Conservation (phyloP, 1,139 yeast species). For the Kurtzmaniella quercitrusa region DNA sequence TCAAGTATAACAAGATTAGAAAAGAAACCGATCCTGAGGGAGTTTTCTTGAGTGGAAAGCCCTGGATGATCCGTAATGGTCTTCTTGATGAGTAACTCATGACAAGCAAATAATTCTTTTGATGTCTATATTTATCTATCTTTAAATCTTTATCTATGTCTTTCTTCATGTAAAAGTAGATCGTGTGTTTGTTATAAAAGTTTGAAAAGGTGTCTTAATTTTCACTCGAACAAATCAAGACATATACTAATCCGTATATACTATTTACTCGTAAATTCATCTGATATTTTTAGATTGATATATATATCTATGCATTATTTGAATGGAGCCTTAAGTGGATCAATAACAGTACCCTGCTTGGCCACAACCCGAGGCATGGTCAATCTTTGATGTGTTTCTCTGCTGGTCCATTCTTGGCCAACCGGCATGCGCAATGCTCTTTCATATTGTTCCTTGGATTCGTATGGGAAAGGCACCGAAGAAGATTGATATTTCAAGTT, state of each 20-base stretch:
- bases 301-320: slow-evolving; percentile 21
- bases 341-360: slow-evolving; percentile 86
- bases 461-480: slow-evolving; percentile 91
- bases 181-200: background rate
- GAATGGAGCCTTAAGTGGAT: slow-evolving; percentile 78
- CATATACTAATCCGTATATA: too few species aligned
- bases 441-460: slow-evolving; percentile 91
- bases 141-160: background rate
- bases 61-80: slow-evolving; percentile 83
- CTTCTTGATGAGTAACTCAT: slow-evolving; percentile 36
- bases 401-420: slow-evolving; percentile 95
- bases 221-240: too few species aligned
- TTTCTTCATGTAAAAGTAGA: background rate
- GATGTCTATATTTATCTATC: background rate
- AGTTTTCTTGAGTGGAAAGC: slow-evolving; percentile 69
- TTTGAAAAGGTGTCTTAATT: background rate
- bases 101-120: background rate
- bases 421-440: slow-evolving; percentile 92
- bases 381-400: slow-evolving; percentile 79
- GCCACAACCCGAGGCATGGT: slow-evolving; percentile 87
- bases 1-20: slow-evolving; percentile 58
- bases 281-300: too few species aligned
- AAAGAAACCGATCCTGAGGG: slow-evolving; percentile 73
- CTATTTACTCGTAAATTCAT: too few species aligned
- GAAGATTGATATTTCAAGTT: slow-evolving; percentile 79